A percentile compares a stretch with the other conserved stretches of the same genome.
Evolutionary conservation across 306 rosid species (phyloP).

Genomic region (Pterocarpus santalinus): DNA sequence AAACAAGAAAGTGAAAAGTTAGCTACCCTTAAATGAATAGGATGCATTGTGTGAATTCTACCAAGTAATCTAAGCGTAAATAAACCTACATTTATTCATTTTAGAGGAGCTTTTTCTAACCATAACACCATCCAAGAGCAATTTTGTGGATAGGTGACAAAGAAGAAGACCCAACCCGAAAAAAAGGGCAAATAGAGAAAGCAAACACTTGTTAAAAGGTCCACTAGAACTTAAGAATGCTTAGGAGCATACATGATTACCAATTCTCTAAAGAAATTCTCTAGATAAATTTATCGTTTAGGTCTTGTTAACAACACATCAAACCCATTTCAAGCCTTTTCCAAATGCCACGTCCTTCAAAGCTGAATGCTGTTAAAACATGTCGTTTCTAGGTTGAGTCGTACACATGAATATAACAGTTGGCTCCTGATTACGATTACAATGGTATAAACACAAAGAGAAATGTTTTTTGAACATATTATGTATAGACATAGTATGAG

Average conservation of each 20-base stretch:
- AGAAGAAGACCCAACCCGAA: background rate
- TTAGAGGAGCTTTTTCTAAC: too few relatives aligned
- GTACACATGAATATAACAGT: constrained; percentile 24
- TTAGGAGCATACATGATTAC: constrained; percentile 9
- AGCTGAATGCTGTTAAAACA: background rate
- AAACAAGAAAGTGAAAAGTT: too few relatives aligned
- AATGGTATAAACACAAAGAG: constrained; percentile 34
- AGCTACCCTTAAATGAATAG: too few relatives aligned
- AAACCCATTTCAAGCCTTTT: background rate
- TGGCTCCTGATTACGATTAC: background rate
- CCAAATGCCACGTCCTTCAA: background rate
- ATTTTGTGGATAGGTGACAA: too few relatives aligned
- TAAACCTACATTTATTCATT: too few relatives aligned
- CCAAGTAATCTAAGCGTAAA: too few relatives aligned
- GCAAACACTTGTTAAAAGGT: background rate
- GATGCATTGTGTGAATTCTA: too few relatives aligned
- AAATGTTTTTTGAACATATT: too few relatives aligned
- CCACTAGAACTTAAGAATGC: constrained; percentile 18
- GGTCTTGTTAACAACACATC: constrained; percentile 14
- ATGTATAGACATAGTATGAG: too few relatives aligned
- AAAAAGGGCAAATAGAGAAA: background rate
- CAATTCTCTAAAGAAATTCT: constrained; percentile 4
- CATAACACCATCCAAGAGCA: constrained; percentile 7
- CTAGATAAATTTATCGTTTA: background rate
- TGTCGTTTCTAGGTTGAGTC: background rate